These are phyloP conservation scores for Tylopilus orsonianus DNA, from an alignment of 1,284 basidiomycete species.

Conservation along the genomic window DNA sequence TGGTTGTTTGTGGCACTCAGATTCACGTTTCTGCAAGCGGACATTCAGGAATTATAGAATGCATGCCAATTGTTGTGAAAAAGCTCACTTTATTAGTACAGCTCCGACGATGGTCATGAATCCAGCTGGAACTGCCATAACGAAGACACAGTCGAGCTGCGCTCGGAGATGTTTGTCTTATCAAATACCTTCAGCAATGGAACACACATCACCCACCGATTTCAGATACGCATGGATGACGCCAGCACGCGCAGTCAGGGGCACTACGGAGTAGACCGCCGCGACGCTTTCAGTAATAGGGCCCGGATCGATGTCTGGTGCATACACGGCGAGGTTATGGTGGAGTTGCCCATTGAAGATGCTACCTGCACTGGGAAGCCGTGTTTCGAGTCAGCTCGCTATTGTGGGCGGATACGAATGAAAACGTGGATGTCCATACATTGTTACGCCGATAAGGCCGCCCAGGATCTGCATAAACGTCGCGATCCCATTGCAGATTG, in stretches of 20 bases:
- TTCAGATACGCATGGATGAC: slow-evolving; percentile 16
- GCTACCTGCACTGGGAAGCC: slow-evolving; percentile 7
- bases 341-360: slow-evolving; percentile 13
- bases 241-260: slow-evolving; percentile 1
- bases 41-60: background rate
- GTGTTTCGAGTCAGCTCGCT: background rate
- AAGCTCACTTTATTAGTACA: slow-evolving; percentile 7
- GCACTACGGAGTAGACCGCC: slow-evolving; percentile 11
- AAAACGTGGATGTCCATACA: slow-evolving; percentile 9
- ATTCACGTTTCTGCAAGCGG: slow-evolving; percentile 9
- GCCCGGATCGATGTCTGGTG: slow-evolving; percentile 11
- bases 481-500: slow-evolving; percentile 12
- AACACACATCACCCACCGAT: slow-evolving; percentile 6
- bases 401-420: too few relatives aligned
- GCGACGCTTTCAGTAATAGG: slow-evolving; percentile 11
- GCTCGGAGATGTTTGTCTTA: too few relatives aligned
- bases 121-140: slow-evolving; percentile 11
- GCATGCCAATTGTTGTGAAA: background rate
- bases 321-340: slow-evolving; percentile 11
- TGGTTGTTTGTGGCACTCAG: background rate
- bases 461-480: slow-evolving; percentile 22
- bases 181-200: too few relatives aligned
- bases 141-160: slow-evolving; percentile 15
- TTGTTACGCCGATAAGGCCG: slow-evolving; percentile 15
- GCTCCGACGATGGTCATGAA: slow-evolving; percentile 11